Base-by-base conservation (phyloP, 1,284 basidiomycete species). In the Boletus semigastroideus region DNA sequence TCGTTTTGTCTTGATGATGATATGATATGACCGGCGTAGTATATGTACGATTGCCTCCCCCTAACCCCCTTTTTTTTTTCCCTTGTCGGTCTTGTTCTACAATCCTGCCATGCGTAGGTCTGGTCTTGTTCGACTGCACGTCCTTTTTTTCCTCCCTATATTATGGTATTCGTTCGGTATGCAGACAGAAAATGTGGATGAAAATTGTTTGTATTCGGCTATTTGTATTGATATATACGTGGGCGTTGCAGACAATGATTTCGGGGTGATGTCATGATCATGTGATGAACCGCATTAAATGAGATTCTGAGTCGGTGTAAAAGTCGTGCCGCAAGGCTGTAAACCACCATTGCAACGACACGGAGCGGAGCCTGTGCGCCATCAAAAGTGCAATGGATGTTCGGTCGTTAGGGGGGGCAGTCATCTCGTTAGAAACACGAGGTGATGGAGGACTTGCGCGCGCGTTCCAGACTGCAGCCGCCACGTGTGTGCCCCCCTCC, bases 261-360 rank as follows among this genome's bases (percentile, higher is more conserved):
- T 5, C 5, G 8, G n/a, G 8, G 34, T 28, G 42, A 33, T 41
- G 10, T 22, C 4, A 22, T 12, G 22, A n/a, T n/a, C n/a, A n/a
- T n/a, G 30, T 22, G 22, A 22, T 22, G 22, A 22, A 22, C 25
- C 25, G 25, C 25, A 25, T 25, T 5, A 25, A 25, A 7, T 25
- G n/a, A n/a, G n/a, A n/a, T 25, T 25, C 25, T 7, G 25, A 25
- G 25, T 25, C 22, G 7, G 5, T 25, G 25, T 7, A 25, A 25
- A 27, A 20, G 17, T 28, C 19, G 28, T 27, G 28, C 16, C 22
- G 6, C 13, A 41, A 16, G 34, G 17, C 33, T 27, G 46, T 14
- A 44, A 46, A 39, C 63, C 75, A 49, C 58, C 64, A 59, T 84
- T 75, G 78, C 82, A 30, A 68, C 61, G 1, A 77, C 75, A 4